phyloP scores from a whole-genome alignment of 148 eudicot species.

The Nyssa sinensis region DNA sequence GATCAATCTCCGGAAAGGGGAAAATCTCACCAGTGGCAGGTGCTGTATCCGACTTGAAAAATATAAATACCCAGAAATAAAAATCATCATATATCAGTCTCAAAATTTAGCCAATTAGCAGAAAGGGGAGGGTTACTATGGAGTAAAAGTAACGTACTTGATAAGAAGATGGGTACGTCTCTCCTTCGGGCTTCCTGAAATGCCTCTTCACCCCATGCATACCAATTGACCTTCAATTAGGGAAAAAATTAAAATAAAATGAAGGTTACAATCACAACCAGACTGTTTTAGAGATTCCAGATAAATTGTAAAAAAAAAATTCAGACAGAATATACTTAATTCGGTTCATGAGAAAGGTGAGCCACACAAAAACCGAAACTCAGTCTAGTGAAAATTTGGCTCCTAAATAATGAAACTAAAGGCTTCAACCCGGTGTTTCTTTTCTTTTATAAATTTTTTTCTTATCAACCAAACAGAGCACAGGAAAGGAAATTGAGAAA shows the following conservation, averaged over 20 bases:
- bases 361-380: too few relatives aligned
- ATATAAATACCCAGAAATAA: constrained; percentile 24
- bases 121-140: background rate
- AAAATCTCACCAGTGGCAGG: constrained; percentile 87
- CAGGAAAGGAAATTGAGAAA: background rate
- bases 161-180: constrained; percentile 86
- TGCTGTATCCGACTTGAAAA: constrained; percentile 91
- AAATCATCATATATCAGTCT: constrained; percentile 20
- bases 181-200: constrained; percentile 85
- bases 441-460: background rate
- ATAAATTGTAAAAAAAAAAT: background rate
- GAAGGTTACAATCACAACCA: background rate
- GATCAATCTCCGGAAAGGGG: constrained; percentile 2
- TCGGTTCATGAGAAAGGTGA: too few relatives aligned
- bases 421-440: background rate
- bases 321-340: too few relatives aligned
- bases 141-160: constrained; percentile 51
- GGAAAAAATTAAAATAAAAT: background rate
- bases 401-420: background rate
- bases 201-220: constrained; percentile 98
- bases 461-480: background rate
- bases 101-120: constrained; percentile 7
- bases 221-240: constrained; percentile 78
- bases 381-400: background rate
- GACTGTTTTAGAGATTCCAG: background rate